These are phyloP conservation scores for Botrytis tulipae DNA, from an alignment of 2,329 filamentous ascomycete genomes.

Conservation along the genomic window DNA sequence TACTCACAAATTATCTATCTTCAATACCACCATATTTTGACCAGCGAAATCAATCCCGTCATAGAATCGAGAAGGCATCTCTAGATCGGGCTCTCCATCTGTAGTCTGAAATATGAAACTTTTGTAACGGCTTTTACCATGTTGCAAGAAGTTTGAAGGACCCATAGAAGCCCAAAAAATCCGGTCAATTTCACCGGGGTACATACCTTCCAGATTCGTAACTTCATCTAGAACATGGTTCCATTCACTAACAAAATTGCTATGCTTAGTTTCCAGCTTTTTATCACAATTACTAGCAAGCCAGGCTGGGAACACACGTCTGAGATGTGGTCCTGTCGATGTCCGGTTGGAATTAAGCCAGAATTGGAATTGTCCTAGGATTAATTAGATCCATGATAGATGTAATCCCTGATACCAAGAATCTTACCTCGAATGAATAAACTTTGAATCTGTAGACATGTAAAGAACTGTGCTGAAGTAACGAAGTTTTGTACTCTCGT, in stretches of 20 bases:
- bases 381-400: background rate
- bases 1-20: slow-evolving; percentile 8
- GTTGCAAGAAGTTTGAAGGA: background rate
- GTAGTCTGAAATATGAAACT: background rate
- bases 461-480: background rate
- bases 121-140: slow-evolving; percentile 3
- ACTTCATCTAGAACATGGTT: background rate
- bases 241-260: slow-evolving; percentile 7
- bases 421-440: slow-evolving; percentile 9
- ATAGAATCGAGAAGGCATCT: background rate
- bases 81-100: background rate
- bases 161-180: slow-evolving; percentile 3
- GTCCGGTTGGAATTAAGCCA: background rate
- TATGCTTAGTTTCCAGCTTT: background rate
- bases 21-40: slow-evolving; percentile 7
- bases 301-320: slow-evolving; percentile 9
- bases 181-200: slow-evolving; percentile 6
- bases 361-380: slow-evolving; percentile 16
- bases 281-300: background rate
- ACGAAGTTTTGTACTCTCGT: background rate
- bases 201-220: background rate
- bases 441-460: slow-evolving; percentile 10
- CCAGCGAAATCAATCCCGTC: background rate
- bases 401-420: fast-evolving
- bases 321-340: slow-evolving; percentile 5